Conservation (phyloP, 257 asterid genomes). For the Nicotiana tomentosiformis region DNA sequence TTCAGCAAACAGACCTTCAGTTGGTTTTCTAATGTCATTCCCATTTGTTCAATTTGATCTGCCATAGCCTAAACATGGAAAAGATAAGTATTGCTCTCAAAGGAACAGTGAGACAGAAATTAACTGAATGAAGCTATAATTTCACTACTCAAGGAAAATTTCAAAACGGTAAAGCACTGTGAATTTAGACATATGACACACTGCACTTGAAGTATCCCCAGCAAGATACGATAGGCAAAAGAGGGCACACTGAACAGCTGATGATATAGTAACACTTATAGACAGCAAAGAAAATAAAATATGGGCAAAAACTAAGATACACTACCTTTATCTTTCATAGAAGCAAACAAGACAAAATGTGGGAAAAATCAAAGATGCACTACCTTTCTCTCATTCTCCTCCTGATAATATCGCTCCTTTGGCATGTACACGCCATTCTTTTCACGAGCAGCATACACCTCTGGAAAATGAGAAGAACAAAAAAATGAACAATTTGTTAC, state of each 20-base stretch:
- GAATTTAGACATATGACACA: not conserved
- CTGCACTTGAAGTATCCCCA: not conserved
- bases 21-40: conserved; percentile 52
- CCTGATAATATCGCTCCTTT: conserved; percentile 70
- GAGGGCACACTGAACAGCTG: too few relatives aligned
- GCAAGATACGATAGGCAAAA: too few relatives aligned
- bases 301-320: not conserved
- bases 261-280: not conserved
- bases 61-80: conserved; percentile 61
- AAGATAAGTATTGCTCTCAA: not conserved
- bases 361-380: not conserved
- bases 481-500: not conserved
- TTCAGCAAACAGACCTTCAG: conserved; percentile 43
- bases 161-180: not conserved
- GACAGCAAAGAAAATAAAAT: not conserved
- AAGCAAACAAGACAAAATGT: not conserved
- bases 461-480: conserved; percentile 19
- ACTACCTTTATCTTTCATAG: not conserved
- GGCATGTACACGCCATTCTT: conserved; percentile 80
- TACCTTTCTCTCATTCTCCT: conserved; percentile 54
- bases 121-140: not conserved
- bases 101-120: not conserved
- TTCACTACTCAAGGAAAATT: not conserved
- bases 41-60: conserved; percentile 83
- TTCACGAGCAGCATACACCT: conserved; percentile 83